A percentile compares a stretch with the other conserved stretches of the same genome.
These are phyloP conservation scores for Fusarium concolor DNA, from an alignment of 2,329 filamentous ascomycete genomes.

Conservation along the genomic window DNA sequence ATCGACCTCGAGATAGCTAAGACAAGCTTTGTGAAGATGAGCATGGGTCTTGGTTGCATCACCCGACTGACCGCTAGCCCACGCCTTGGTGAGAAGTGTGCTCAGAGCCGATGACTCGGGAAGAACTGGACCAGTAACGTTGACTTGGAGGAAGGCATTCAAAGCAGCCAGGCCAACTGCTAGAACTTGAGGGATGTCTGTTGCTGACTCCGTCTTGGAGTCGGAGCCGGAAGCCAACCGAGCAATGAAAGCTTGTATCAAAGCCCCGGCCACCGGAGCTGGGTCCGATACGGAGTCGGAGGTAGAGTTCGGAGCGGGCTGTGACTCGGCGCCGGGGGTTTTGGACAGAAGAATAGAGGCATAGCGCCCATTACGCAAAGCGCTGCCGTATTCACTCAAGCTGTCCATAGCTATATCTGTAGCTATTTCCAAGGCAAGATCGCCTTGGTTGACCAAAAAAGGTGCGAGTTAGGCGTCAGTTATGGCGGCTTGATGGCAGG, in stretches of 20 bases:
- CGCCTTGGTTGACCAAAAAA: not conserved
- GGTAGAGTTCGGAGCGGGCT: constrained; percentile 32
- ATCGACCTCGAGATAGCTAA: constrained; percentile 80
- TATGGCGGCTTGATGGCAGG: constrained; percentile 25
- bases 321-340: constrained; percentile 12
- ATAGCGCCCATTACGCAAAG: constrained; percentile 43
- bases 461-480: constrained; percentile 27
- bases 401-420: constrained; percentile 12
- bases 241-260: constrained; percentile 38
- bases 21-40: constrained; percentile 65
- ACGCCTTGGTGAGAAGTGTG: constrained; percentile 56
- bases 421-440: not conserved
- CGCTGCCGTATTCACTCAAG: constrained; percentile 27
- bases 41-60: constrained; percentile 45
- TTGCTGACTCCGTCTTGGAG: constrained; percentile 1
- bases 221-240: constrained; percentile 20
- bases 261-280: constrained; percentile 36
- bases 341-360: constrained; percentile 41
- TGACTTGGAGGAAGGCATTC: constrained; percentile 84
- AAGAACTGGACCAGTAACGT: constrained; percentile 88
- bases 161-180: constrained; percentile 59
- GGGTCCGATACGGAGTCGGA: constrained; percentile 37
- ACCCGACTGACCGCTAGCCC: constrained; percentile 36
- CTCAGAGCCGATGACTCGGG: constrained; percentile 49
- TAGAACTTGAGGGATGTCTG: constrained; percentile 34